These are phyloP conservation scores for Xenoacremonium recifei DNA, from an alignment of 2,329 filamentous ascomycete species.

Conservation along the genomic window DNA sequence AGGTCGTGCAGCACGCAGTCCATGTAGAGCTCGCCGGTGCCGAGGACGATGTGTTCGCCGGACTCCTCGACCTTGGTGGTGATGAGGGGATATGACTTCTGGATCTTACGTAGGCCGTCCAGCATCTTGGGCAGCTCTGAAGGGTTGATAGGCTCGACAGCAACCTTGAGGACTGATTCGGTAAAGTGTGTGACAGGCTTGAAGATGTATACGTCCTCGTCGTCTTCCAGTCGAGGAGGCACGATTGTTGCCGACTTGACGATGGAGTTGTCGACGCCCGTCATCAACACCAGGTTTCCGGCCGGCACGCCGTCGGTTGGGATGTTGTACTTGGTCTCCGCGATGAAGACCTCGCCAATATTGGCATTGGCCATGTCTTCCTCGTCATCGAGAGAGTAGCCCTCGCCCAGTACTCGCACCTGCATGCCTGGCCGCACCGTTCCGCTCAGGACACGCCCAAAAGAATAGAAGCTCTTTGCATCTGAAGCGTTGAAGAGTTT, in stretches of 20 bases:
- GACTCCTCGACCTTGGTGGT: conserved; percentile 98
- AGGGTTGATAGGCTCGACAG: conserved; percentile 96
- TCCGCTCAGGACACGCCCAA: conserved; percentile 90
- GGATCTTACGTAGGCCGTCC: conserved; percentile 92
- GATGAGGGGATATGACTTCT: conserved; percentile 95
- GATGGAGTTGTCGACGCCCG: conserved; percentile 95
- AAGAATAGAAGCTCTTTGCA: conserved; percentile 85
- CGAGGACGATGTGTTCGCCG: conserved; percentile 91
- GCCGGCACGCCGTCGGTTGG: conserved; percentile 89
- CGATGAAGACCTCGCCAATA: conserved; percentile 83
- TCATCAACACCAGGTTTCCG: conserved; percentile 88
- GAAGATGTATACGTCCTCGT: conserved; percentile 95
- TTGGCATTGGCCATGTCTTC: conserved; percentile 93
- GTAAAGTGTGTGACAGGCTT: conserved; percentile 91
- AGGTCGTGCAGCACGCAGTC: conserved; percentile 97
- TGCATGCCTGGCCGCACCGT: conserved; percentile 78
- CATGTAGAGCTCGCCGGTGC: conserved; percentile 99
- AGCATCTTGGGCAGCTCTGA: conserved; percentile 99
- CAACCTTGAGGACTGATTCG: conserved; percentile 95
- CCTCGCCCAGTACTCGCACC: conserved; percentile 90
- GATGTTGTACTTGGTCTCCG: conserved; percentile 90
- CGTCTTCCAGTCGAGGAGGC: conserved; percentile 73
- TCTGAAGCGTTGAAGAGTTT: conserved; percentile 91
- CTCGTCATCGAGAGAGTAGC: conserved; percentile 94
- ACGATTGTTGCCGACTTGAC: conserved; percentile 95